Conservation (phyloP, 139 green algal genomes). For the Chlorella sp. region DNA sequence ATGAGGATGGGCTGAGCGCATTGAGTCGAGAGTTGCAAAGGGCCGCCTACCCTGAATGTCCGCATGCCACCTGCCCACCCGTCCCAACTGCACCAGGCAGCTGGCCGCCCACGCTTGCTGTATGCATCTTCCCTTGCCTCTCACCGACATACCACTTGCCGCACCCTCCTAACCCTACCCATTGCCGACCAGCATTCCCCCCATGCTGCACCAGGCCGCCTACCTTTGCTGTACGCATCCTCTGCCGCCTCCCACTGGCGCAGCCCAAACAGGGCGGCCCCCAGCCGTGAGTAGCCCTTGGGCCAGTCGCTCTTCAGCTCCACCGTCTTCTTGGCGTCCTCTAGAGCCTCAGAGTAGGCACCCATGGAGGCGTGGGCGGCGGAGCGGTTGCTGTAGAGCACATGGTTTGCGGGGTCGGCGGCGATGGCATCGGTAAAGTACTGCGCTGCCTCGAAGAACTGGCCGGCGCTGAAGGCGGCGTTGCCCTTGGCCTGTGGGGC, state of each 20-base stretch:
- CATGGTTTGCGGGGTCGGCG: slow-evolving; percentile 89
- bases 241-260: slow-evolving; percentile 76
- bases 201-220: not conserved
- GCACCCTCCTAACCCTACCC: no score
- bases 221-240: slow-evolving; percentile 81
- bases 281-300: slow-evolving; percentile 95
- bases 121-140: no score
- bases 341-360: slow-evolving; percentile 84
- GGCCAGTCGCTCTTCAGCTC: slow-evolving; percentile 91
- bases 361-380: slow-evolving; percentile 85
- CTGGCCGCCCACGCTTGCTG: no score
- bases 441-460: slow-evolving; percentile 87
- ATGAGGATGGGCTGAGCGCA: no score
- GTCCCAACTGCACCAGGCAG: not conserved
- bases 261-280: slow-evolving; percentile 84
- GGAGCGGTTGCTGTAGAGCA: slow-evolving; percentile 96
- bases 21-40: no score
- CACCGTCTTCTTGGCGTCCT: slow-evolving; percentile 87
- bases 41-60: no score
- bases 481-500: slow-evolving; percentile 79
- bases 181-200: not conserved
- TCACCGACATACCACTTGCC: no score
- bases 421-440: slow-evolving; percentile 88
- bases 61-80: not conserved
- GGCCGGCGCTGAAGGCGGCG: slow-evolving; percentile 83